Conservation (phyloP, 176 grass and related monocot species). For the Musa beccarii region DNA sequence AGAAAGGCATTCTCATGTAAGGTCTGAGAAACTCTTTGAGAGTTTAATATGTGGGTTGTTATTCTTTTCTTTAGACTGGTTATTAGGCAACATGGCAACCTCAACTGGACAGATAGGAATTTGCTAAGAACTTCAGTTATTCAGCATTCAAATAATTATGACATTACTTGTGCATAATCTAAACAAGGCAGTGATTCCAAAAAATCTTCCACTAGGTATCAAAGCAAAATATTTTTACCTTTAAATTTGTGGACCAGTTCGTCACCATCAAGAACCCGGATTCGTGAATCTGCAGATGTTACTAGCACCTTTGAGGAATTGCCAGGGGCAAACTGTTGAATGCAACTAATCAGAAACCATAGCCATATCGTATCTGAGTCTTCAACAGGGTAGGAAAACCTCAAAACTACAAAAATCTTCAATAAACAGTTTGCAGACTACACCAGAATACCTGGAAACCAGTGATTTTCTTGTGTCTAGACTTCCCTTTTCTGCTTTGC, state of each 20-base stretch:
- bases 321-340: conserved; percentile 79
- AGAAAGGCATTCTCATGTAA: no score
- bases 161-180: background rate
- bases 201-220: background rate
- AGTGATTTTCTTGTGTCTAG: conserved; percentile 90
- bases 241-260: conserved; percentile 94
- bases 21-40: background rate
- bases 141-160: background rate
- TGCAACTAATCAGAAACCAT: background rate
- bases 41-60: background rate
- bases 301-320: conserved; percentile 82
- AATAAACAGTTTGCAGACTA: background rate
- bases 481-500: conserved; percentile 82
- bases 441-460: conserved; percentile 74
- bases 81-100: background rate
- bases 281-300: conserved; percentile 97
- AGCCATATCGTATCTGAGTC: background rate
- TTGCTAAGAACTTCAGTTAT: background rate
- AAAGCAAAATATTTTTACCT: conserved; percentile 34
- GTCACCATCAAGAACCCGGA: conserved; percentile 80
- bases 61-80: no score
- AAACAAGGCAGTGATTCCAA: background rate
- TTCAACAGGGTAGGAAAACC: background rate
- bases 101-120: background rate
- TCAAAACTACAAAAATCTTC: background rate